Conservation (phyloP, 257 asterid genomes). For the Lavandula angustifolia region DNA sequence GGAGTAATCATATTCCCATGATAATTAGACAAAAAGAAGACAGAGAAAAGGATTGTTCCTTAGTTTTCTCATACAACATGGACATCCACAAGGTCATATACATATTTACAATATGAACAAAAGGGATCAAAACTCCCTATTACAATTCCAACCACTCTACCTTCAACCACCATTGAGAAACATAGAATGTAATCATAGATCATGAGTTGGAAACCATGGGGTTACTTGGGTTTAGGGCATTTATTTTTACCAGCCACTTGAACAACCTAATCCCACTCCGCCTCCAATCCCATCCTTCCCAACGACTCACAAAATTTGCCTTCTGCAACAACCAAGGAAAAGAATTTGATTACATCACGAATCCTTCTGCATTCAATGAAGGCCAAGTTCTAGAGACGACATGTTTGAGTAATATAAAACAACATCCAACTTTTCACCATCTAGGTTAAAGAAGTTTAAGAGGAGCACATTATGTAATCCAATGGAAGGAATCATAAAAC, state of each 20-base stretch:
- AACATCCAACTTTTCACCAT: neutral
- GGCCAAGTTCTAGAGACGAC: no score
- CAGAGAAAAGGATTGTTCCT: no score
- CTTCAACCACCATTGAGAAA: constrained; percentile 34
- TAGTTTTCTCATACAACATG: constrained; percentile 37
- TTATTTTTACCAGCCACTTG: constrained; percentile 59
- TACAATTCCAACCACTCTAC: constrained; percentile 38
- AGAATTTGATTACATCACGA: constrained; percentile 16
- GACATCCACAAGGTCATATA: constrained; percentile 39
- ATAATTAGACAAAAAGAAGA: no score
- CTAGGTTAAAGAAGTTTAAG: neutral
- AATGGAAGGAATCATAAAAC: constrained; percentile 11
- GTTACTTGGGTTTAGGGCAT: constrained; percentile 67
- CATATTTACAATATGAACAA: constrained; percentile 45
- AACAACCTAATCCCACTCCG: constrained; percentile 58
- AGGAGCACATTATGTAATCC: no score
- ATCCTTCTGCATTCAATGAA: constrained; percentile 4
- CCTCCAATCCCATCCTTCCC: constrained; percentile 38
- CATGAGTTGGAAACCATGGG: constrained; percentile 44
- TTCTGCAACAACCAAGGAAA: constrained; percentile 35
- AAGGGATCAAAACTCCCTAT: constrained; percentile 35
- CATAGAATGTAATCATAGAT: no score
- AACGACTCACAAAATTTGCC: constrained; percentile 37
- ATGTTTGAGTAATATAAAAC: neutral
- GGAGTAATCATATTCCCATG: no score